These are phyloP conservation scores for Juncus inflexus DNA, from an alignment of 176 grass and related monocot species.

Conservation along the genomic window DNA sequence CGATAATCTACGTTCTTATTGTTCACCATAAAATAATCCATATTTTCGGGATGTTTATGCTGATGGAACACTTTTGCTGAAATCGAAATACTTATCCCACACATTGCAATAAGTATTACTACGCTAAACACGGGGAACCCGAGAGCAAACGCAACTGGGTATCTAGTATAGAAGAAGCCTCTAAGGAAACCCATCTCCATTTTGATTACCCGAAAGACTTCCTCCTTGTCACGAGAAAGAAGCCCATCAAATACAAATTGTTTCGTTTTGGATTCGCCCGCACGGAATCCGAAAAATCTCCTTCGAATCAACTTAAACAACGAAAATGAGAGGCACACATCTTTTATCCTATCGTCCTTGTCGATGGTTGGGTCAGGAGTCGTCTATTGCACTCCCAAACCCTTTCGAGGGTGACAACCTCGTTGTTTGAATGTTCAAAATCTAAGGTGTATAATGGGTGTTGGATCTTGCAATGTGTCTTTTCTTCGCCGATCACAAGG, in stretches of 20 bases:
- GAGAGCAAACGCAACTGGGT: conserved; percentile 25
- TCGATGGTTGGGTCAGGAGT: not conserved
- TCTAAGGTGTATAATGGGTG: not conserved
- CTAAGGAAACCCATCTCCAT: conserved; percentile 8
- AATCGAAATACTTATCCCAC: conserved; percentile 30
- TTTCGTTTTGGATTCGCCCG: conserved; percentile 1
- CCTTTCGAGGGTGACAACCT: not conserved
- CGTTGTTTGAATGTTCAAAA: not conserved
- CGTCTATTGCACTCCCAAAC: not conserved
- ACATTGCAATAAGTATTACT: conserved; percentile 14
- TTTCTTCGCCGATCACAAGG: conserved; percentile 11
- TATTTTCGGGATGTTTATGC: no score
- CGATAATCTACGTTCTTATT: conserved; percentile 27
- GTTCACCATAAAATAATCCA: not conserved
- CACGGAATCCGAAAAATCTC: not conserved
- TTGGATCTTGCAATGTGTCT: not conserved
- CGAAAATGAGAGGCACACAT: conserved; percentile 14
- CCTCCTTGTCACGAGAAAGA: not conserved
- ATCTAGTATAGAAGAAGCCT: conserved; percentile 11
- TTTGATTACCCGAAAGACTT: conserved; percentile 9
- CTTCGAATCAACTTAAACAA: conserved; percentile 11
- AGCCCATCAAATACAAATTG: conserved; percentile 12
- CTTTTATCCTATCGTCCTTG: not conserved
- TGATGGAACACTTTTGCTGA: not conserved
- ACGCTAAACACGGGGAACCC: conserved; percentile 33